These are phyloP conservation scores for Alternaria alternata DNA, from an alignment of 2,329 filamentous ascomycete species.

Conservation along the genomic window DNA sequence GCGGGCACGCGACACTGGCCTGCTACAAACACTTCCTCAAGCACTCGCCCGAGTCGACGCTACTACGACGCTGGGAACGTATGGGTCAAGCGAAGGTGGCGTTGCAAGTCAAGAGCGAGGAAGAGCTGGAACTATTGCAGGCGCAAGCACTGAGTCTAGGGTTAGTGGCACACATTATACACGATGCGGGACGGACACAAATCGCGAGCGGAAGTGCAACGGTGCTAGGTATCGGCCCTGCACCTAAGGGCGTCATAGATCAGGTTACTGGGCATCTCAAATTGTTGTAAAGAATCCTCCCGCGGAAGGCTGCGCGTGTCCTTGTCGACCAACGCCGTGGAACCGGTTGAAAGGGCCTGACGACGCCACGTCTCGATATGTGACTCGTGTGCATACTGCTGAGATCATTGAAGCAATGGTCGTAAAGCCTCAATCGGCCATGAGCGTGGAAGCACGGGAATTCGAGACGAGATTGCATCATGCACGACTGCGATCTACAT, in stretches of 20 bases:
- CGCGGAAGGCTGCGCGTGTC: background rate
- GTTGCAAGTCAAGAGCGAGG: conserved; percentile 85
- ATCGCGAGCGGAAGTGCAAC: conserved; percentile 93
- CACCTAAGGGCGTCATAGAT: conserved; percentile 86
- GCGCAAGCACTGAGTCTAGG: conserved; percentile 83
- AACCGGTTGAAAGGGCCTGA: background rate
- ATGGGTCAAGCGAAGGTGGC: conserved; percentile 93
- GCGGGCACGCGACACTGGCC: conserved; percentile 92
- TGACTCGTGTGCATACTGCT: conserved; percentile 8
- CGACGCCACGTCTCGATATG: conserved; percentile 2
- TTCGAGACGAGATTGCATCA: background rate
- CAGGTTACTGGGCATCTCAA: conserved; percentile 85
- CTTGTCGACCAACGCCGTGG: background rate
- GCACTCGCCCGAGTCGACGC: conserved; percentile 62
- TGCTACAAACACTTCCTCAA: conserved; percentile 87
- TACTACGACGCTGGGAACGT: conserved; percentile 86
- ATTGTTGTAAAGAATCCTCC: conserved; percentile 66
- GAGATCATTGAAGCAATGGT: background rate
- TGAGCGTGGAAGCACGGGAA: background rate
- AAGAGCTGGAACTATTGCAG: conserved; percentile 77
- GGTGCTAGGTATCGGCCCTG: conserved; percentile 78
- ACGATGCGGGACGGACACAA: conserved; percentile 96
- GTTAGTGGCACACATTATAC: conserved; percentile 86
- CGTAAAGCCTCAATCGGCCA: background rate
- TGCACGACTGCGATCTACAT: background rate